These are phyloP conservation scores for Phaeosphaeriaceae sp. DNA, from an alignment of 2,329 filamentous ascomycete genomes.

Conservation along the genomic window DNA sequence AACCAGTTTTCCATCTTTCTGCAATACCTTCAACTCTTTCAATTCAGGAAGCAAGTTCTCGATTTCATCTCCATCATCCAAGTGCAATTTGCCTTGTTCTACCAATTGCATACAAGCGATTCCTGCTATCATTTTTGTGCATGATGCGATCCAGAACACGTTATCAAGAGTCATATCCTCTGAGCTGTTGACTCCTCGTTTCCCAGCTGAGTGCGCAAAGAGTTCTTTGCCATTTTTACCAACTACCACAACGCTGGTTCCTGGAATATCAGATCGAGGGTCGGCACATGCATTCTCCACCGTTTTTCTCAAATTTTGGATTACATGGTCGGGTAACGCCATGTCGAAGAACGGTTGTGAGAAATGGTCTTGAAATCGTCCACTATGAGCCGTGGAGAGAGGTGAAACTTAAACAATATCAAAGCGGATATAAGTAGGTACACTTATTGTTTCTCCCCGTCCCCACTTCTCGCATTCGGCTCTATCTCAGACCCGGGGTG, in stretches of 20 bases:
- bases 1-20: conserved; percentile 41
- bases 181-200: conserved; percentile 42
- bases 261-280: conserved; percentile 42
- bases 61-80: conserved; percentile 37
- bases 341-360: conserved; percentile 4
- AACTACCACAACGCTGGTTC: conserved; percentile 51
- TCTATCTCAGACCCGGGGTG: no score
- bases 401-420: no score
- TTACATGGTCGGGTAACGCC: conserved; percentile 15
- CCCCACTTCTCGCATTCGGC: no score
- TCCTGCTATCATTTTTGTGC: conserved; percentile 49
- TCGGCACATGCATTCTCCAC: conserved; percentile 28
- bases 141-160: conserved; percentile 64
- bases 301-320: conserved; percentile 16
- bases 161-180: conserved; percentile 64
- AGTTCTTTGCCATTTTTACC: conserved; percentile 52
- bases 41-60: conserved; percentile 40
- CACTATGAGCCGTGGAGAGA: no score
- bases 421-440: no score
- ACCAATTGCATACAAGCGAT: conserved; percentile 44
- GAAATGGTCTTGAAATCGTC: not conserved
- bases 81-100: conserved; percentile 36
- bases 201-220: conserved; percentile 50
- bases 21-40: conserved; percentile 47
- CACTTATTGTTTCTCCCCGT: no score